A percentile compares a stretch with the other conserved stretches of the same genome.
Conservation (phyloP, 495 filamentous ascomycete species). For the Aspergillus coremiiformis region DNA sequence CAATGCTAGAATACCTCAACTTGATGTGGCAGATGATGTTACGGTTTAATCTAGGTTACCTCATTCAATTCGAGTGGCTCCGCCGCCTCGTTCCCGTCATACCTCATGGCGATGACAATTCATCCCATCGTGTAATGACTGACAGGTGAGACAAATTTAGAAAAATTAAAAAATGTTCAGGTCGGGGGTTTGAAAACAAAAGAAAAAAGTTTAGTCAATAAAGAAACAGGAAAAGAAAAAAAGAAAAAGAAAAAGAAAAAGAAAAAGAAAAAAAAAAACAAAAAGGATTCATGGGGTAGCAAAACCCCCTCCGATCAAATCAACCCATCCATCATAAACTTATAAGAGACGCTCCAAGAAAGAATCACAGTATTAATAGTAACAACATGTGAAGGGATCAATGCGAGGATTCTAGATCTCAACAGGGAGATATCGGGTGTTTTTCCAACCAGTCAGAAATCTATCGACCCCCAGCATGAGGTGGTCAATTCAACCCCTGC, state of each 20-base stretch:
- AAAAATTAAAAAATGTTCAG: background rate
- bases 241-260: background rate
- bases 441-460: background rate
- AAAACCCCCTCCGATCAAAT: background rate
- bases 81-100: background rate
- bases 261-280: background rate
- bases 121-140: background rate
- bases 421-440: constrained; percentile 3
- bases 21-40: background rate
- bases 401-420: constrained; percentile 18
- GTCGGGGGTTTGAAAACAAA: background rate
- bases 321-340: background rate
- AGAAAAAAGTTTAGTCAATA: background rate
- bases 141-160: background rate
- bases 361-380: too few relatives aligned
- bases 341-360: too few relatives aligned
- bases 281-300: background rate
- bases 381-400: constrained; percentile 22
- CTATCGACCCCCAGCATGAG: background rate
- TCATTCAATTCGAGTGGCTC: background rate
- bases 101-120: background rate
- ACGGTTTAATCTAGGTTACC: background rate
- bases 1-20: too few relatives aligned
- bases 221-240: background rate
- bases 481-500: background rate